Evolutionary conservation across 441 rosid species (phyloP).

Genomic region (Aquilaria agallochum): DNA sequence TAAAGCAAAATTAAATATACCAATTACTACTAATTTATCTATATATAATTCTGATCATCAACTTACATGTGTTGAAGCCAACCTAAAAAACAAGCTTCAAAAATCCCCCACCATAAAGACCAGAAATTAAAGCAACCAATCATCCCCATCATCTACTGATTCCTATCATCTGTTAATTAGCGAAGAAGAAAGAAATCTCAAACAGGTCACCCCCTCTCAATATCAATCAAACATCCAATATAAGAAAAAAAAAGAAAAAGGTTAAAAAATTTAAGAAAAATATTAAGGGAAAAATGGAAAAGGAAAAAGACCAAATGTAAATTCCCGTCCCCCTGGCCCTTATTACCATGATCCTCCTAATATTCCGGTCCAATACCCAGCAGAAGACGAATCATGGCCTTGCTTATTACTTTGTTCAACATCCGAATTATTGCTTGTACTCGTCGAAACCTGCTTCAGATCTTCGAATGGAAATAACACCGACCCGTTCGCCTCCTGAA

Average conservation of each 20-base stretch:
- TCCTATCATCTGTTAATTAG: neutral
- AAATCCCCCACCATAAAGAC: no score
- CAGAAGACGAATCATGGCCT: constrained; percentile 31
- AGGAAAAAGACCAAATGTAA: constrained; percentile 16
- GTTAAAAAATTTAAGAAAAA: constrained; percentile 11
- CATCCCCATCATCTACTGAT: no score
- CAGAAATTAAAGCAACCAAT: no score
- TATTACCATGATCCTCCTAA: constrained; percentile 82
- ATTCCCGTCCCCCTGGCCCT: constrained; percentile 3
- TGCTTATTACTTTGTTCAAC: constrained; percentile 41
- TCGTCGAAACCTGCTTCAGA: constrained; percentile 60
- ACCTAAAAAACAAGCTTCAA: no score
- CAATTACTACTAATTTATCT: no score
- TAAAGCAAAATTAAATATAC: no score
- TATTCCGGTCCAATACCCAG: constrained; percentile 90
- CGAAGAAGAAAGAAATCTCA: constrained; percentile 23
- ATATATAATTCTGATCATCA: no score
- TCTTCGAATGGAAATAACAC: constrained; percentile 82
- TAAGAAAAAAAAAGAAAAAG: constrained; percentile 14
- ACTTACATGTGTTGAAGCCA: no score
- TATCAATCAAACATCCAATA: constrained; percentile 15
- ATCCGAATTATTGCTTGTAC: constrained; percentile 18
- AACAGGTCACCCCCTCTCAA: constrained; percentile 43
- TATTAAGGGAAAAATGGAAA: neutral
- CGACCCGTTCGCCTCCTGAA: constrained; percentile 49